Evolutionary conservation across 164 flowering plant genomes (phyloP).

Genomic region (Houttuynia cordata): DNA sequence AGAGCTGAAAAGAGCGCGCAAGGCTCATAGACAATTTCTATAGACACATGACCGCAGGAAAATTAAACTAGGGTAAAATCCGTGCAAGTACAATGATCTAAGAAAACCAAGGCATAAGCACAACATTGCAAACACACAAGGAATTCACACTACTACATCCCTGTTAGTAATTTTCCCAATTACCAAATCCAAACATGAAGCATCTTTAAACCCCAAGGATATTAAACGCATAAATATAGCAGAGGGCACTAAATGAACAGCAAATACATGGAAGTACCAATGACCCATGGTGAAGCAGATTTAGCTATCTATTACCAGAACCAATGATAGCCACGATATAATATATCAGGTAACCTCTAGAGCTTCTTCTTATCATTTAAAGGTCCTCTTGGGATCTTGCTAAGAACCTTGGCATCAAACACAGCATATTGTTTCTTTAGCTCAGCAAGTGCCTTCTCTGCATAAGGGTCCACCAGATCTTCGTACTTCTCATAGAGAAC

Average conservation of each 20-base stretch:
- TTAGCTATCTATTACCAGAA: constrained; percentile 20
- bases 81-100: too few relatives aligned
- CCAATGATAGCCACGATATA: constrained; percentile 6
- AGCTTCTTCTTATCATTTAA: constrained; percentile 53
- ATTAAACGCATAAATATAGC: background rate
- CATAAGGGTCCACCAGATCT: constrained; percentile 60
- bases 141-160: too few relatives aligned
- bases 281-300: constrained; percentile 10
- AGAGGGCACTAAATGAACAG: background rate
- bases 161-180: background rate
- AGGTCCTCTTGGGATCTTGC: constrained; percentile 67
- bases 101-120: too few relatives aligned
- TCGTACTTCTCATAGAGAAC: constrained; percentile 83
- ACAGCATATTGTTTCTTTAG: constrained; percentile 73
- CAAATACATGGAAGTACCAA: constrained; percentile 8
- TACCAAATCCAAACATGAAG: background rate
- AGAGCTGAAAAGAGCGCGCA: too few relatives aligned
- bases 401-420: constrained; percentile 74
- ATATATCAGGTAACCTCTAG: constrained; percentile 9
- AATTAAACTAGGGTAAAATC: too few relatives aligned
- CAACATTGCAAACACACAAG: too few relatives aligned
- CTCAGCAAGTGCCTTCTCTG: constrained; percentile 62
- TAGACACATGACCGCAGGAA: too few relatives aligned
- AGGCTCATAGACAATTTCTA: too few relatives aligned
- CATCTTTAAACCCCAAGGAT: background rate